phyloP scores from a whole-genome alignment of 495 filamentous ascomycete genomes.

The Daldinia childiae region DNA sequence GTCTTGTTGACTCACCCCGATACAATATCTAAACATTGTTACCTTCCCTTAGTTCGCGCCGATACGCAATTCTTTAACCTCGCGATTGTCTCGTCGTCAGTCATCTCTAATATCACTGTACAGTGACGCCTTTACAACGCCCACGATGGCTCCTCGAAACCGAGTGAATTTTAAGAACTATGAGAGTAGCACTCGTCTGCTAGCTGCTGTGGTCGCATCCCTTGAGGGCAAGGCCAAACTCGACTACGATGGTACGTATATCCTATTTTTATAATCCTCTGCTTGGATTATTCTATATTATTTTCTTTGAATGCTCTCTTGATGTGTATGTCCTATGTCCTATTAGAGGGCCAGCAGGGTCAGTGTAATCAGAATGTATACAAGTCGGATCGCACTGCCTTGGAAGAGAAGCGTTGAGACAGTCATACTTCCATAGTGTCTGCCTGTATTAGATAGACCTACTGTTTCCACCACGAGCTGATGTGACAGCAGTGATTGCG shows the following conservation, averaged over 20 bases:
- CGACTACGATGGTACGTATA: constrained; percentile 60
- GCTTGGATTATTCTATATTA: neutral
- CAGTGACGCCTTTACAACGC: neutral
- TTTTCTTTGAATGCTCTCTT: neutral
- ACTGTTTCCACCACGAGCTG: constrained; percentile 16
- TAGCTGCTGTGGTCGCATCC: constrained; percentile 62
- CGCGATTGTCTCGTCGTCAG: neutral
- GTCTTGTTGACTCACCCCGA: neutral
- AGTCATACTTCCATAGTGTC: neutral
- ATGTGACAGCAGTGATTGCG: constrained; percentile 36
- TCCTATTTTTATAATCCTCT: neutral
- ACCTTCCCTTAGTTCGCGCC: neutral
- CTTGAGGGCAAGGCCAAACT: constrained; percentile 52
- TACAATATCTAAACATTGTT: neutral
- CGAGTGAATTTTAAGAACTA: constrained; percentile 59
- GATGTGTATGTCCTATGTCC: neutral
- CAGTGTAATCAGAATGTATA: neutral
- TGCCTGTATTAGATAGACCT: neutral
- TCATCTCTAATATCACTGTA: neutral
- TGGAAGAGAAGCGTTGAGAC: neutral
- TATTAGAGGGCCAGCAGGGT: neutral
- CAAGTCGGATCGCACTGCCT: neutral
- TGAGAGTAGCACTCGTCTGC: constrained; percentile 58
- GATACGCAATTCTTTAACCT: neutral
- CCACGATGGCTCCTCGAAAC: constrained; percentile 46